Conservation (phyloP, 345 rosid species). For the Tarenaya hassleriana region DNA sequence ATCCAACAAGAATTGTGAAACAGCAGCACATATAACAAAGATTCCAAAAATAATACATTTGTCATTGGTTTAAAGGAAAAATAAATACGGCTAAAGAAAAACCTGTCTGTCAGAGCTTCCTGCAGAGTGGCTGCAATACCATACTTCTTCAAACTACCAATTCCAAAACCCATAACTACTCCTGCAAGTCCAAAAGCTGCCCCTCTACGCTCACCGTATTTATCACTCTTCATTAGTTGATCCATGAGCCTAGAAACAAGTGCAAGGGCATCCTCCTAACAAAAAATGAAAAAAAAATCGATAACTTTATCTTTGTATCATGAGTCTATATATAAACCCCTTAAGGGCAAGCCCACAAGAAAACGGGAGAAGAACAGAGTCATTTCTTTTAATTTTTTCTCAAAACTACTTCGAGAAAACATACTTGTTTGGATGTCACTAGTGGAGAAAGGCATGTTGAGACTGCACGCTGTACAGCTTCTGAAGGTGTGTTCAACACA, state of each 20-base stretch:
- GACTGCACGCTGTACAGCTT: constrained; percentile 98
- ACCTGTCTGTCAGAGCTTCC: constrained; percentile 83
- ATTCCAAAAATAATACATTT: constrained; percentile 8
- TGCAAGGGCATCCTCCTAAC: constrained; percentile 66
- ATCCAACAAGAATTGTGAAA: background rate
- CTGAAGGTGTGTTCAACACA: constrained; percentile 94
- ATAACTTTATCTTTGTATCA: constrained; percentile 1
- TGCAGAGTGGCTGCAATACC: constrained; percentile 53
- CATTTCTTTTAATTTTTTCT: background rate
- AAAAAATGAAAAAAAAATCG: constrained; percentile 14
- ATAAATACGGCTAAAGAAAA: constrained; percentile 7
- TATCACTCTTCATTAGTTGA: constrained; percentile 81
- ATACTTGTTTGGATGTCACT: constrained; percentile 74
- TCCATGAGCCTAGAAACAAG: constrained; percentile 73
- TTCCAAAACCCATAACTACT: constrained; percentile 84
- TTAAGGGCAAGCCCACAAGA: constrained; percentile 9
- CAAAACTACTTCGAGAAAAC: constrained; percentile 18
- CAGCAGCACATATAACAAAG: constrained; percentile 4
- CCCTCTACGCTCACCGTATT: constrained; percentile 97
- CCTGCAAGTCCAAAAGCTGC: constrained; percentile 99
- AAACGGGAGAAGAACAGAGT: background rate
- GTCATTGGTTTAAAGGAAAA: background rate
- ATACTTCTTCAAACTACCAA: constrained; percentile 75
- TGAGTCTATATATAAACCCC: background rate
- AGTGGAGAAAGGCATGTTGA: constrained; percentile 83